Base-by-base conservation (phyloP, 495 filamentous ascomycete genomes). In the Daldinia childiae region DNA sequence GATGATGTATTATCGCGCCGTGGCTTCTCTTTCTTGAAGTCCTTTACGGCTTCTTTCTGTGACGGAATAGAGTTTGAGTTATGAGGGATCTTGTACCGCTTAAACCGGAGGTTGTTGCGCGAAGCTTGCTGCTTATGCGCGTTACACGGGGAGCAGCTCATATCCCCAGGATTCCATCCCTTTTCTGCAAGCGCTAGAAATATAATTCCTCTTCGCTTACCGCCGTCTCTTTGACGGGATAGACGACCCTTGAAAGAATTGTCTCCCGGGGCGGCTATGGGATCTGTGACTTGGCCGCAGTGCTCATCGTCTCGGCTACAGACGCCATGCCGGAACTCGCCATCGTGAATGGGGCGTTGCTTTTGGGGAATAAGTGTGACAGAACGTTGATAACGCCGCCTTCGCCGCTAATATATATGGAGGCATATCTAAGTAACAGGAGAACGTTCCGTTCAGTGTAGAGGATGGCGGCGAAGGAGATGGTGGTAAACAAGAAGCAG, bases 401-500 rank as follows among this genome's bases (percentile, higher is more conserved):
- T 4, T 57, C 41, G 36, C 64, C 29, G 21, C 36, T 34, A 29
- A 70, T 51, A 39, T 72, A 60, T 19, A 65, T 9, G n/a, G 58
- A 54, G 2, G 62, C 68, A 26, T 67, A 52, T 30, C 52, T 61
- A 7, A 72, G 32, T 3, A 74, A 52, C n/a, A 68, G 54, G 19
- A 56, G 15, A 12, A 74, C 54, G 43, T 60, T 72, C 15, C 75
- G 64, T 12, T 64, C 68, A 6, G 61, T 58, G 54, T 69, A 77
- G 30, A 74, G 24, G 5, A 51, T 11, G 19, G 64, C 61, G 57
- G 67, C 70, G 55, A 70, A 68, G 39, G 72, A 75, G 50, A 75
- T 68, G 32, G 45, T 38, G 45, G 62, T 59, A 36, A 75, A 77
- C 4, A 77, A 34, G 69, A 69, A 58, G 58, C 64, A 71, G 71